phyloP scores from a whole-genome alignment of 768 basidiomycete genomes.

The Fomitopsis pulvina region DNA sequence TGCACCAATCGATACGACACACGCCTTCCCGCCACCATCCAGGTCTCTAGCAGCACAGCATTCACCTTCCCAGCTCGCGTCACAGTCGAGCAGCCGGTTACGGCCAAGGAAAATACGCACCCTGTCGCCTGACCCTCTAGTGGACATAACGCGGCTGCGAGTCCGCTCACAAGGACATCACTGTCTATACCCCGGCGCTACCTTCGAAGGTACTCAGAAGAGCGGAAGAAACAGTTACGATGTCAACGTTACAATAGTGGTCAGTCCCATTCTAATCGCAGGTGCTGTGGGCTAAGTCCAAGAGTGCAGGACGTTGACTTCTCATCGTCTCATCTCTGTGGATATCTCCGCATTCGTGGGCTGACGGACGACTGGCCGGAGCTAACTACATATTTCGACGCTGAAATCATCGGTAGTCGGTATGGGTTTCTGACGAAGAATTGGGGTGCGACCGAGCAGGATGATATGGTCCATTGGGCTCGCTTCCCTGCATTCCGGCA shows the following conservation, averaged over 20 bases:
- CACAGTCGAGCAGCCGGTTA: constrained; percentile 19
- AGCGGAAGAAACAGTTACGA: constrained; percentile 92
- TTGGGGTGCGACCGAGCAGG: constrained; percentile 87
- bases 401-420: constrained; percentile 87
- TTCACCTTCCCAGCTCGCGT: constrained; percentile 2
- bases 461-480: constrained; percentile 92
- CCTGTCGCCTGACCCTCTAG: constrained; percentile 42
- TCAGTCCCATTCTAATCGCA: constrained; percentile 35
- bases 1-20: constrained; percentile 10
- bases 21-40: neutral
- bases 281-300: neutral
- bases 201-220: constrained; percentile 89
- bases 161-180: constrained; percentile 67
- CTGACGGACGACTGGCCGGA: constrained; percentile 94
- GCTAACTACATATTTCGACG: constrained; percentile 94
- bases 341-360: constrained; percentile 89
- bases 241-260: constrained; percentile 87
- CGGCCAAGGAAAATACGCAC: constrained; percentile 11
- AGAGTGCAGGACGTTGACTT: constrained; percentile 78
- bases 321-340: constrained; percentile 76
- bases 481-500: constrained; percentile 88
- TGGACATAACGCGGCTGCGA: constrained; percentile 73
- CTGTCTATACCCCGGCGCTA: constrained; percentile 82
- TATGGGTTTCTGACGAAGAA: constrained; percentile 88
- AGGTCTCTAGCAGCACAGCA: constrained; percentile 9